Conservation (phyloP, 768 basidiomycete genomes). For the Trametes cinnabarina region DNA sequence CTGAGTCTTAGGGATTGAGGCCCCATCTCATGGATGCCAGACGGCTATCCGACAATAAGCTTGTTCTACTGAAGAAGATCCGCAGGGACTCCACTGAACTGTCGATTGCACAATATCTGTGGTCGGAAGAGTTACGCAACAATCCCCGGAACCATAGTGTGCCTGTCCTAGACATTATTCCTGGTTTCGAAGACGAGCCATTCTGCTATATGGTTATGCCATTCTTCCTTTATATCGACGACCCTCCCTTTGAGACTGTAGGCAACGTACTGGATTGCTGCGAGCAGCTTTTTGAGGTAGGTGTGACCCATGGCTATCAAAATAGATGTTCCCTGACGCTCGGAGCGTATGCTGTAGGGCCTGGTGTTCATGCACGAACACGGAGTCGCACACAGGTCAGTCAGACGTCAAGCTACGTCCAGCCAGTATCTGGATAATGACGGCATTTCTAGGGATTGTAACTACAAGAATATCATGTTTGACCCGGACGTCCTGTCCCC, state of each 20-base stretch:
- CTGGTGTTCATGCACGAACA: conserved; percentile 20
- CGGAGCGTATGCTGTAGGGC: conserved; percentile 9
- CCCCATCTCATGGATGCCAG: conserved; percentile 19
- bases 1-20: neutral
- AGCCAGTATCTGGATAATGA: neutral
- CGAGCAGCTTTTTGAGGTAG: conserved; percentile 20
- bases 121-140: neutral
- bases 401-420: neutral
- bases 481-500: conserved; percentile 23
- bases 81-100: conserved; percentile 2
- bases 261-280: conserved; percentile 21
- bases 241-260: conserved; percentile 15
- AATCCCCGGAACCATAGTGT: conserved; percentile 22
- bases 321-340: neutral
- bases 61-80: conserved; percentile 20
- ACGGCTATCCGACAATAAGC: conserved; percentile 14
- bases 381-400: conserved; percentile 24
- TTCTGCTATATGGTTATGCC: conserved; percentile 24
- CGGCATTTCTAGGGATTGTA: conserved; percentile 18
- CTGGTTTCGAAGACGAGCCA: neutral
- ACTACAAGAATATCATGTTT: conserved; percentile 23
- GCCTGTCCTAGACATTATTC: conserved; percentile 18
- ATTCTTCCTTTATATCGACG: conserved; percentile 17
- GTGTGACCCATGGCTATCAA: neutral
- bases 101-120: conserved; percentile 6